Evolutionary conservation across 2,329 filamentous ascomycete species (phyloP).

Genomic region (Colletotrichum siamense): DNA sequence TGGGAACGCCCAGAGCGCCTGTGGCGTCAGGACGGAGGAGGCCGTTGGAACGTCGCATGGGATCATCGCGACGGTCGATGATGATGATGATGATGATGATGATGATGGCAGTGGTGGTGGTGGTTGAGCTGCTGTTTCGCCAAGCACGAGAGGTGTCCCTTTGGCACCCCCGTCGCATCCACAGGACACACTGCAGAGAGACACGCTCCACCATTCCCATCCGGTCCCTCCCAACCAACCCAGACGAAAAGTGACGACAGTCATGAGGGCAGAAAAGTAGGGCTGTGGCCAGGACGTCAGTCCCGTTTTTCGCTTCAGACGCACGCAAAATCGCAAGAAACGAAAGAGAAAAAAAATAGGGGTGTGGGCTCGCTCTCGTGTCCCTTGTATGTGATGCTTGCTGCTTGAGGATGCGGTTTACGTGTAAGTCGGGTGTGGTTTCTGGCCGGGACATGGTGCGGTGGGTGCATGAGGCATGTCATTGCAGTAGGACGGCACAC

Average conservation of each 20-base stretch:
- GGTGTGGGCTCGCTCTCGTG: background rate
- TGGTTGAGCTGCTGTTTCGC: background rate
- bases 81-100: background rate
- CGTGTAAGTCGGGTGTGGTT: background rate
- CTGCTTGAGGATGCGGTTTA: background rate
- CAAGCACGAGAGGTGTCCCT: background rate
- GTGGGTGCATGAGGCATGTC: conserved; percentile 7
- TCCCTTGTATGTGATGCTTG: background rate
- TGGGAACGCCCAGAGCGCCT: background rate
- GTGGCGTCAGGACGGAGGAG: background rate
- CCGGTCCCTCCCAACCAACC: background rate
- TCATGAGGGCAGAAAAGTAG: conserved; percentile 9
- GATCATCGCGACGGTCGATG: background rate
- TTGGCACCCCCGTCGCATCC: background rate
- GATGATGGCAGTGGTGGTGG: background rate
- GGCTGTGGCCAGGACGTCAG: background rate
- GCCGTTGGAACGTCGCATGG: background rate
- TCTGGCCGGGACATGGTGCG: background rate
- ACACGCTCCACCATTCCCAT: background rate
- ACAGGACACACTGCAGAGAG: background rate
- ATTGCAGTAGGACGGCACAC: background rate
- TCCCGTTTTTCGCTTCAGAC: background rate
- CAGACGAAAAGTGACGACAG: background rate
- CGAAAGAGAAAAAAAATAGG: background rate
- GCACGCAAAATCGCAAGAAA: background rate